Conservation (phyloP, 805 yeast genomes). For the Kuraishia ogatae region DNA sequence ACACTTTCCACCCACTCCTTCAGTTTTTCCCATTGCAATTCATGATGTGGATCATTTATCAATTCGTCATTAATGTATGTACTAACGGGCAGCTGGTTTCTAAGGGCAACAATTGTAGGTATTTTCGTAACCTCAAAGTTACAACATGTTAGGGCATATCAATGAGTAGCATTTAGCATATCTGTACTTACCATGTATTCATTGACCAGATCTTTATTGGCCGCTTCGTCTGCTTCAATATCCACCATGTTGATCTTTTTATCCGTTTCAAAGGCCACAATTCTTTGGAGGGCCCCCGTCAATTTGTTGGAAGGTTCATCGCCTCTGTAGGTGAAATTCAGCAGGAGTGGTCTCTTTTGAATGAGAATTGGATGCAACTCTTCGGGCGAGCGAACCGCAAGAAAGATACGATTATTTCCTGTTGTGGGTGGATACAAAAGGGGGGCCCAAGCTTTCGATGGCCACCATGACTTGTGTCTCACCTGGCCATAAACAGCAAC, state of each 20-base stretch:
- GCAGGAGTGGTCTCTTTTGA: conserved; percentile 50
- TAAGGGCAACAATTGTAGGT: conserved; percentile 61
- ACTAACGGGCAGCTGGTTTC: conserved; percentile 52
- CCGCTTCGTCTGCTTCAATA: conserved; percentile 61
- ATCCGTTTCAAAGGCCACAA: conserved; percentile 39
- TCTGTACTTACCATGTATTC: conserved; percentile 14
- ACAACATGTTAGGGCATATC: too few relatives aligned
- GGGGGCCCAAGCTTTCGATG: conserved; percentile 17
- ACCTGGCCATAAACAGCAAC: conserved; percentile 16
- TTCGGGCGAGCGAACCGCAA: conserved; percentile 40
- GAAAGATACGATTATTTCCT: conserved; percentile 33
- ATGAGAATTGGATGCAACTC: conserved; percentile 52
- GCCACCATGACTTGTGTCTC: conserved; percentile 17
- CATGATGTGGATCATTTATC: conserved; percentile 17
- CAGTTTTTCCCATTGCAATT: conserved; percentile 33
- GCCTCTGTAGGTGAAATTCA: conserved; percentile 65
- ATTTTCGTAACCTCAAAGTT: conserved; percentile 39
- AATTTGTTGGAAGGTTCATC: conserved; percentile 53
- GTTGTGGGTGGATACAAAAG: conserved; percentile 25
- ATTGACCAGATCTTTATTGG: conserved; percentile 46
- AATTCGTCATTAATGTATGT: conserved; percentile 24
- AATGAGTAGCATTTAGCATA: not conserved
- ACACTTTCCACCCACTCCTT: conserved; percentile 34
- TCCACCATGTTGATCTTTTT: conserved; percentile 56
- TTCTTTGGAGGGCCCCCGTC: conserved; percentile 50